Evolutionary conservation across 2,329 filamentous ascomycete species (phyloP).

Genomic region (Colletotrichum noveboracense): DNA sequence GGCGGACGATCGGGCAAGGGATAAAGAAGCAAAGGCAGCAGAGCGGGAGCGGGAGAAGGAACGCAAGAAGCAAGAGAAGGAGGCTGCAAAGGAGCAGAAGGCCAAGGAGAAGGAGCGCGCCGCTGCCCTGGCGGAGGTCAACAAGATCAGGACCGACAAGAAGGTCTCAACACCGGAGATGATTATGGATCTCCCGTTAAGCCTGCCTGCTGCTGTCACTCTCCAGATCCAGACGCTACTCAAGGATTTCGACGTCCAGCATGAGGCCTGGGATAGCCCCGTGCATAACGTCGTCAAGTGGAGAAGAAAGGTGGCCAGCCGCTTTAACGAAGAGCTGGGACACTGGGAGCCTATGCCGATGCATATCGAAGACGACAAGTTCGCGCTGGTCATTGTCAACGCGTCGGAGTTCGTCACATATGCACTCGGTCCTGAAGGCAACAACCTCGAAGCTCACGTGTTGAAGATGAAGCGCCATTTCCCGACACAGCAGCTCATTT

Average conservation of each 20-base stretch:
- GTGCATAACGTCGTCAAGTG: constrained; percentile 66
- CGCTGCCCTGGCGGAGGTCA: constrained; percentile 73
- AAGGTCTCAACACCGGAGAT: constrained; percentile 77
- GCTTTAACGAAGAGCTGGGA: constrained; percentile 64
- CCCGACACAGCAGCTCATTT: constrained; percentile 61
- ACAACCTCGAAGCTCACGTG: constrained; percentile 65
- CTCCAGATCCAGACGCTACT: constrained; percentile 57
- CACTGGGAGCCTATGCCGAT: constrained; percentile 68
- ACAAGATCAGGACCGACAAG: constrained; percentile 76
- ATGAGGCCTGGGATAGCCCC: constrained; percentile 48
- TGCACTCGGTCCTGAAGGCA: constrained; percentile 48
- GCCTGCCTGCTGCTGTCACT: constrained; percentile 52
- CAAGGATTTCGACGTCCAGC: constrained; percentile 52
- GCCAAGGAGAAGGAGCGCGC: constrained; percentile 67
- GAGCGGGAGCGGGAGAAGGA: constrained; percentile 61
- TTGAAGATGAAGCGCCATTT: constrained; percentile 59
- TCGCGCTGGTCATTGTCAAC: constrained; percentile 65
- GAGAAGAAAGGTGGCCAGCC: constrained; percentile 70
- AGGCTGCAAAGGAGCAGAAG: constrained; percentile 66
- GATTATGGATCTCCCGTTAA: constrained; percentile 72
- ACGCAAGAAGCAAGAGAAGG: constrained; percentile 60
- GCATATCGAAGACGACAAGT: constrained; percentile 60
- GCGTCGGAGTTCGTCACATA: constrained; percentile 72
- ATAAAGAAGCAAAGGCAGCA: constrained; percentile 50
- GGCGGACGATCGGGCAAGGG: constrained; percentile 40